A percentile compares a stretch with the other conserved stretches of the same genome.
These are phyloP conservation scores for Phoma sp. DNA, from an alignment of 2,329 filamentous ascomycete genomes.

Conservation along the genomic window DNA sequence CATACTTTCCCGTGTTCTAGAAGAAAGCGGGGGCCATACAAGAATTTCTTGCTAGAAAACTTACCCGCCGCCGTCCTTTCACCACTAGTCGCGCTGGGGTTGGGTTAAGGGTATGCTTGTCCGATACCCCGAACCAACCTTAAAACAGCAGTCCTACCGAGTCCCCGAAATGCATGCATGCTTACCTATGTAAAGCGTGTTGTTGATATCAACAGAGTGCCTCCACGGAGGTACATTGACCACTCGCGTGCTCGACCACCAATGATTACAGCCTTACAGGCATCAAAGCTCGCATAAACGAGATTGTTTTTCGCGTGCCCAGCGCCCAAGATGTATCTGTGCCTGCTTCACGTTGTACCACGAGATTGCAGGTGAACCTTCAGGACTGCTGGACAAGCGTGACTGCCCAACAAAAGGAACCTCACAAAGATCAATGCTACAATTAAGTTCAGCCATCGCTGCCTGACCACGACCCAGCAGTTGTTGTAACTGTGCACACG, in stretches of 20 bases:
- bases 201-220: constrained; percentile 1
- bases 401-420: background rate
- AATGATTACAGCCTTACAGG: background rate
- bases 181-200: background rate
- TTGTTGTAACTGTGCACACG: background rate
- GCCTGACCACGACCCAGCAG: too few species aligned
- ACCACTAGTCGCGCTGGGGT: constrained; percentile 1
- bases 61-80: constrained; percentile 15
- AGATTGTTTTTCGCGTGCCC: background rate
- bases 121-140: constrained; percentile 6
- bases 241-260: background rate
- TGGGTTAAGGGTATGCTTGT: constrained; percentile 16
- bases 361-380: background rate
- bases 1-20: constrained; percentile 18
- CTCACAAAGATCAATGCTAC: background rate
- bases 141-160: constrained; percentile 8
- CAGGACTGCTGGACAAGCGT: too few species aligned
- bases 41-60: constrained; percentile 19
- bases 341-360: background rate
- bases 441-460: too few species aligned
- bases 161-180: background rate
- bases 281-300: background rate
- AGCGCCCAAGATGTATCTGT: background rate
- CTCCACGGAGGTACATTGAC: background rate
- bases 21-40: constrained; percentile 18